Base-by-base conservation (phyloP, 116 monocot genomes). In the Iris pallida region DNA sequence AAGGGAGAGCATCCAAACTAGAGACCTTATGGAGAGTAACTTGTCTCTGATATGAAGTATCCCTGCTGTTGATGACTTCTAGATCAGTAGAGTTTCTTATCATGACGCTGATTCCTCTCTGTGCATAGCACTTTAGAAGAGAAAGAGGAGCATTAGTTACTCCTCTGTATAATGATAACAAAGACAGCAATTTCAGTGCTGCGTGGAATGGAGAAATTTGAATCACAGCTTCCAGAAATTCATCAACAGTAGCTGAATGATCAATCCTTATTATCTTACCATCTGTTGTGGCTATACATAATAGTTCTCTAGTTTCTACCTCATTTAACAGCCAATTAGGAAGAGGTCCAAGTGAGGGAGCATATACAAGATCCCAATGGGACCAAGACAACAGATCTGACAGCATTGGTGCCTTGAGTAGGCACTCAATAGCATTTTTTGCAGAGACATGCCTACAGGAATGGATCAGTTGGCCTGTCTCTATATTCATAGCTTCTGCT, bases 361-460 rank as follows among this genome's bases (percentile, higher is more conserved):
- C 83, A 79, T 83, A 98, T 57, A 84, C 54, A 72, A 78, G 13
- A 78, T 98, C 90, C 98, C 98, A 98, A 62, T 98, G 93, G 10
- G 93, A 90, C 90, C 93, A 98, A 55, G 79, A 78, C 4, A 70
- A 55, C 61, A 98, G 64, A 82, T 98, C 98, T 44, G 88, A 88
- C 55, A 98, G 53, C 87, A 98, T 88, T 40, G 98, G 98, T 41
- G 86, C 93, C 51, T 82, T 88, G 49, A 79, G 76, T 64, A 98
- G 82, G 67, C 90, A 86, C 40, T 86, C 76, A 71, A 90, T 46
- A 47, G 90, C 98, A 70, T 98, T 88, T 78, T 77, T 80, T 42
- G 78, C 69, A 67, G 88, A 76, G 55, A 55, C 51, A 20, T 56
- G 53, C 14, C 46, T 54, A 63, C 62, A 17, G 59, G 42, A 69